Evolutionary conservation across 495 filamentous ascomycete genomes (phyloP), one percentile per base, ranked within the genome.

Genomic region (Trichoderma virens): DNA sequence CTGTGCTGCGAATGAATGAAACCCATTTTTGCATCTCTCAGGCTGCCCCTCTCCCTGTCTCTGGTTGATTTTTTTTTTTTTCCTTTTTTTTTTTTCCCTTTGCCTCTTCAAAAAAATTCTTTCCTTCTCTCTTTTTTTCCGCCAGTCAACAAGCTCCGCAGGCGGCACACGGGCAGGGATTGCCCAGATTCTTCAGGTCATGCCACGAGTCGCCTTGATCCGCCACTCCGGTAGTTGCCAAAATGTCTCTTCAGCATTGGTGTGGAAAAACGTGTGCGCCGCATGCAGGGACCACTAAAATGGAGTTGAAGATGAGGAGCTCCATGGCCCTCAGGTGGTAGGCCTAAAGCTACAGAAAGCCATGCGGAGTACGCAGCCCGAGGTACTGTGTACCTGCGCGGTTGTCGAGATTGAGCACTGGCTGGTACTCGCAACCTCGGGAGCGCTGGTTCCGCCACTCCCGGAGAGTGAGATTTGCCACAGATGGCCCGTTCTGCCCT

Each of bases 31-130:
- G 5, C 32, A 35, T 11, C 32, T 11, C 11, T 35, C 32, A 5
- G 32, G 11, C 11, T 35, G 27, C 14, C 34, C 65, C 61, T 60
- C 54, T 63, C 61, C 69, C 23, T 65, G 70, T 64, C 20, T 65
- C 5, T 60, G 8, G 14, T 30, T 60, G 8, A 6, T 8, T 45
- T 18, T 45, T 45, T 18, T 45, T 45, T 45, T 45, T 45, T 45
- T 45, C 41, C 41, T 45, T 45, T 45, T n/a, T 13, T 45, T 18
- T 7, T 18, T n/a, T 45, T 45, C 18, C 18, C 18, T 7, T 18
- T 45, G 9, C 41, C 16, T n/a, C 41, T 13, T 45, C 41, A 5
- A 3, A 3, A 3, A 4, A 7, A 7, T 13, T 8, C 41, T 3
- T n/a, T n/a, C 18, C 41, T n/a, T 45, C 16, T 35, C 32, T 35